A percentile compares a stretch with the other conserved stretches of the same genome.
These are phyloP conservation scores for Rhizopogon vesiculosus DNA, from an alignment of 768 basidiomycete species.

Conservation along the genomic window DNA sequence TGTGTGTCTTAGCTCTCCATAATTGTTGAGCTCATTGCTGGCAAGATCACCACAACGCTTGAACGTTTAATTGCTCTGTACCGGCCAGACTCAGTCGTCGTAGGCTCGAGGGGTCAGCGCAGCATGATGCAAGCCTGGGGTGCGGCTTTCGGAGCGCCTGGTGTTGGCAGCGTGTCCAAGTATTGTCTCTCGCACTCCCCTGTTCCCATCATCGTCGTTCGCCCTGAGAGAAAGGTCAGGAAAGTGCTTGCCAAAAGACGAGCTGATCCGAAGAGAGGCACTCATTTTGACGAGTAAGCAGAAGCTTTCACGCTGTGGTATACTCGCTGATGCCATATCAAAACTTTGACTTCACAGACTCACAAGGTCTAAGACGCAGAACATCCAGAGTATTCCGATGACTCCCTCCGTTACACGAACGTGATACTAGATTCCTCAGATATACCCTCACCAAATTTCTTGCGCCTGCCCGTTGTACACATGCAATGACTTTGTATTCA, in stretches of 20 bases:
- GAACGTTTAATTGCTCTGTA: constrained; percentile 91
- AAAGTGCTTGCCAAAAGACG: constrained; percentile 83
- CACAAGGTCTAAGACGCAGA: constrained; percentile 7
- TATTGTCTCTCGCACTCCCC: constrained; percentile 90
- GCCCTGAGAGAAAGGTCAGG: constrained; percentile 82
- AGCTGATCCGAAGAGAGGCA: constrained; percentile 84
- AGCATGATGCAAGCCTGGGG: constrained; percentile 50
- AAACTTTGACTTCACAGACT: constrained; percentile 8
- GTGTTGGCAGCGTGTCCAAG: constrained; percentile 60
- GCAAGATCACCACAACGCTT: constrained; percentile 82
- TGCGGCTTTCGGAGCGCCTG: constrained; percentile 44
- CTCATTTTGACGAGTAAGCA: constrained; percentile 68
- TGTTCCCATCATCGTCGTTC: constrained; percentile 93
- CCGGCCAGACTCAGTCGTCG: constrained; percentile 87
- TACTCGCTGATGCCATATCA: not conserved
- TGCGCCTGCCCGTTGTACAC: not conserved
- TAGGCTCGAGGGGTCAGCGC: constrained; percentile 79
- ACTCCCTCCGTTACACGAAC: constrained; percentile 9
- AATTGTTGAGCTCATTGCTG: constrained; percentile 92
- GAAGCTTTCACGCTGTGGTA: not conserved
- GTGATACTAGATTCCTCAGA: constrained; percentile 5
- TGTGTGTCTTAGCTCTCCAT: constrained; percentile 60
- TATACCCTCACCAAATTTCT: not conserved
- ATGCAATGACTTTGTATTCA: not conserved
- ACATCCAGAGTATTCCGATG: constrained; percentile 8